These are phyloP conservation scores for Talinum fruticosum DNA, from an alignment of 148 eudicot species.

Conservation along the genomic window DNA sequence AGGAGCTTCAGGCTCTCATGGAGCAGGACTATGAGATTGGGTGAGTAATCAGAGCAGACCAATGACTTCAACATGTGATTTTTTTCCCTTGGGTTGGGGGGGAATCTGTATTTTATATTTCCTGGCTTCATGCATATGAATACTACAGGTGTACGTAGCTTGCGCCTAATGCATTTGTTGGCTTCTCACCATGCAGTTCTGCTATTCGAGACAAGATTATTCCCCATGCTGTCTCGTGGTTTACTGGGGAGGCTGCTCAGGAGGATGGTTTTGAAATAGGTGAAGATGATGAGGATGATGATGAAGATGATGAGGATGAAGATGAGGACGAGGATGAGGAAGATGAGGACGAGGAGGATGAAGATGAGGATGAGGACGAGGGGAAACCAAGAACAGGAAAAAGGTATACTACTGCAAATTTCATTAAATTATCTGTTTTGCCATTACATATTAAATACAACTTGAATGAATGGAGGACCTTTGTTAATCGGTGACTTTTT, in stretches of 20 bases:
- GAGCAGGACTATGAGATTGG: slow-evolving; percentile 94
- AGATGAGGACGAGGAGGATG: slow-evolving; percentile 57
- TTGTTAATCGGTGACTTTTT: neutral
- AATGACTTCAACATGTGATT: neutral
- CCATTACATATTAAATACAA: neutral
- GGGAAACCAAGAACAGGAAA: slow-evolving; percentile 15
- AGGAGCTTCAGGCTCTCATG: slow-evolving; percentile 78
- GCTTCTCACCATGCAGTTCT: slow-evolving; percentile 36
- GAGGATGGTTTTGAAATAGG: slow-evolving; percentile 42
- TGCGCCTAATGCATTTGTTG: neutral
- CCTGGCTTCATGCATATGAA: neutral
- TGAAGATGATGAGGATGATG: slow-evolving; percentile 32
- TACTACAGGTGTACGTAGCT: neutral
- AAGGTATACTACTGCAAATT: slow-evolving; percentile 17
- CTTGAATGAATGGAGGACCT: neutral
- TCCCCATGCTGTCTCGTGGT: slow-evolving; percentile 94
- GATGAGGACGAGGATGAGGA: slow-evolving; percentile 62
- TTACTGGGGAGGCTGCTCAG: slow-evolving; percentile 85
- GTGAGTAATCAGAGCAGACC: slow-evolving; percentile 35
- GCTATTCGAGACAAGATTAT: slow-evolving; percentile 74
- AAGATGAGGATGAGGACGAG: slow-evolving; percentile 36
- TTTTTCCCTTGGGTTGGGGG: neutral
- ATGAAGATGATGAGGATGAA: slow-evolving; percentile 45
- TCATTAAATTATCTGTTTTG: neutral
- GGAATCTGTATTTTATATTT: neutral